Evolutionary conservation across 495 filamentous ascomycete genomes (phyloP).

Genomic region (Aspergillus asperescens): DNA sequence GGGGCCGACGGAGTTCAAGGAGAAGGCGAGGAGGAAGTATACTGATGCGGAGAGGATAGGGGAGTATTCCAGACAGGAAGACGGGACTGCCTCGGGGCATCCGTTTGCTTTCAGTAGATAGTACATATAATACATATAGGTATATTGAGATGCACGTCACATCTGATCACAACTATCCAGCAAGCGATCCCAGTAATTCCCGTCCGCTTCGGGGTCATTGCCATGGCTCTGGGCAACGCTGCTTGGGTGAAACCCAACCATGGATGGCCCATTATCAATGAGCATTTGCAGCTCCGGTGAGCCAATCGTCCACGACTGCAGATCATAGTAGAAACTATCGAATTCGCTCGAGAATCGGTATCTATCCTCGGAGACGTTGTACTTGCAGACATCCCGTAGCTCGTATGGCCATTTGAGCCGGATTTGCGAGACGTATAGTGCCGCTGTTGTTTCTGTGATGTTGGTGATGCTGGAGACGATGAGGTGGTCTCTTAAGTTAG

Average conservation of each 20-base stretch:
- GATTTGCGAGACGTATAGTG: slow-evolving; percentile 9
- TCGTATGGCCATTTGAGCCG: slow-evolving; percentile 11
- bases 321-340: slow-evolving; percentile 5
- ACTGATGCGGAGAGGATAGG: no score
- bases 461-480: slow-evolving; percentile 6
- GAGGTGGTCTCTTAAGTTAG: slow-evolving; percentile 13
- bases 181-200: slow-evolving; percentile 6
- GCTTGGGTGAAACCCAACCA: background rate
- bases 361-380: background rate
- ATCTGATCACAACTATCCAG: slow-evolving; percentile 2
- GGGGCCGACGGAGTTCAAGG: no score
- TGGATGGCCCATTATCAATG: slow-evolving; percentile 2
- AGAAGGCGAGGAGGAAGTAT: no score
- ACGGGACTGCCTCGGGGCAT: no score
- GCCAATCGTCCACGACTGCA: slow-evolving; percentile 7
- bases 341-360: slow-evolving; percentile 13
- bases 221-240: background rate
- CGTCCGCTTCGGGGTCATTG: background rate
- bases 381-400: slow-evolving; percentile 12
- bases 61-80: no score
- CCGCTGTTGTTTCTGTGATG: slow-evolving; percentile 5
- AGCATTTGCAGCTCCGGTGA: slow-evolving; percentile 5
- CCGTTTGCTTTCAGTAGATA: no score
- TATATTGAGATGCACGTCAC: no score
- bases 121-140: no score